Percentiles rank a stretch among this genome's conserved stretches.
Conservation (phyloP, 441 rosid species). For the Monsonia emarginata region DNA sequence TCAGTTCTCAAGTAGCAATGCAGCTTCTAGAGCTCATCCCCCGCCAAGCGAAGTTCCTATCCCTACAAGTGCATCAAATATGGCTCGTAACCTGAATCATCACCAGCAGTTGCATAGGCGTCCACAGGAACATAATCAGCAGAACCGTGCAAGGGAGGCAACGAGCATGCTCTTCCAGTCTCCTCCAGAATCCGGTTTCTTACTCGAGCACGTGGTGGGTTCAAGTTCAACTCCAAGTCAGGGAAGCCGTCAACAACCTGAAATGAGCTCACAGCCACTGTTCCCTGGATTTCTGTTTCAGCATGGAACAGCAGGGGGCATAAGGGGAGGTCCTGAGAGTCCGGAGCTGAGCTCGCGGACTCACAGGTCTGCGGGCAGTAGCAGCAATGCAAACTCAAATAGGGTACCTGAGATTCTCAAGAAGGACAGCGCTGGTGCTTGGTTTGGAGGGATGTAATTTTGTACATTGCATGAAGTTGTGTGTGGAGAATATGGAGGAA, state of each 20-base stretch:
- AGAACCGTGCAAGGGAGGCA: neutral
- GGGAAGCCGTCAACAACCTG: neutral
- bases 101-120: conserved; percentile 9
- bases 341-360: neutral
- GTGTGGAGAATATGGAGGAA: too few species aligned
- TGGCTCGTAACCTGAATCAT: conserved; percentile 13
- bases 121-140: conserved; percentile 1
- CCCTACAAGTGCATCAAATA: conserved; percentile 10
- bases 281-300: neutral
- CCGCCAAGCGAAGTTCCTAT: neutral
- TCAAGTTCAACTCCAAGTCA: neutral
- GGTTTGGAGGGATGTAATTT: too few species aligned
- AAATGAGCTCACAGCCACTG: conserved; percentile 2
- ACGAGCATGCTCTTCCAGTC: neutral
- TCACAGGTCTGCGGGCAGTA: conserved; percentile 7
- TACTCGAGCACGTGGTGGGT: neutral
- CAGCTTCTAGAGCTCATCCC: conserved; percentile 7
- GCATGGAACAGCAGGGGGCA: neutral
- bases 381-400: neutral
- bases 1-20: neutral
- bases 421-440: too few species aligned
- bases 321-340: neutral
- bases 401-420: too few species aligned
- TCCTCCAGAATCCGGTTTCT: neutral
- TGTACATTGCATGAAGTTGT: too few species aligned